A percentile compares a stretch with the other conserved stretches of the same genome.
Conservation (phyloP, 306 rosid species). For the Gleditsia sinensis region DNA sequence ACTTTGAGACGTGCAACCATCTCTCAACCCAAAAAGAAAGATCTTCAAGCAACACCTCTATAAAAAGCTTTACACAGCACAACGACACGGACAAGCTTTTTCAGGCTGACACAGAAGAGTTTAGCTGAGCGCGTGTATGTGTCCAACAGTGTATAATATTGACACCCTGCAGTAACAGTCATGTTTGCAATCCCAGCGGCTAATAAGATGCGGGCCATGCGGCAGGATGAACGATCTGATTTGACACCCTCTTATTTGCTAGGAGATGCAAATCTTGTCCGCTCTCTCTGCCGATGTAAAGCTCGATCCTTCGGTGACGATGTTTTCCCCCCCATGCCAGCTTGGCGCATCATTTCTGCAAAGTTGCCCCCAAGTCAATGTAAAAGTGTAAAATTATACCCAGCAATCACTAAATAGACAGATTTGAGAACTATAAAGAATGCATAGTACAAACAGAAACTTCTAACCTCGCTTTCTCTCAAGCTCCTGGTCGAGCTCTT, state of each 20-base stretch:
- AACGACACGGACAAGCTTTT: slow-evolving; percentile 27
- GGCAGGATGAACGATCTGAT: slow-evolving; percentile 33
- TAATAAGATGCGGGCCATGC: slow-evolving; percentile 27
- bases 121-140: slow-evolving; percentile 33
- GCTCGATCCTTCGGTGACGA: slow-evolving; percentile 92
- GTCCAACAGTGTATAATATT: slow-evolving; percentile 34
- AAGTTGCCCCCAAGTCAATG: slow-evolving; percentile 12
- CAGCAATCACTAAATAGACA: background rate
- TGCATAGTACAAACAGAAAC: slow-evolving; percentile 2
- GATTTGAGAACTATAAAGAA: background rate
- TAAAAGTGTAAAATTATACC: background rate
- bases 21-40: slow-evolving; percentile 37
- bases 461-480: slow-evolving; percentile 90
- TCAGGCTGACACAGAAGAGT: slow-evolving; percentile 32
- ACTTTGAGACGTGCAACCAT: slow-evolving; percentile 34
- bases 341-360: slow-evolving; percentile 99
- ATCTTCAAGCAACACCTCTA: slow-evolving; percentile 34
- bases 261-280: slow-evolving; percentile 95
- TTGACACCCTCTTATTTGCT: slow-evolving; percentile 42
- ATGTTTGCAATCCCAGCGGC: slow-evolving; percentile 32
- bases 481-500: slow-evolving; percentile 98
- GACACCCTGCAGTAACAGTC: slow-evolving; percentile 41
- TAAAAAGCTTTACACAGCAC: slow-evolving; percentile 48
- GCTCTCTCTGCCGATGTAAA: slow-evolving; percentile 69
- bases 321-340: slow-evolving; percentile 74